Evolutionary conservation across 139 green algal genomes (phyloP).

Genomic region (Bryopsis sp.): DNA sequence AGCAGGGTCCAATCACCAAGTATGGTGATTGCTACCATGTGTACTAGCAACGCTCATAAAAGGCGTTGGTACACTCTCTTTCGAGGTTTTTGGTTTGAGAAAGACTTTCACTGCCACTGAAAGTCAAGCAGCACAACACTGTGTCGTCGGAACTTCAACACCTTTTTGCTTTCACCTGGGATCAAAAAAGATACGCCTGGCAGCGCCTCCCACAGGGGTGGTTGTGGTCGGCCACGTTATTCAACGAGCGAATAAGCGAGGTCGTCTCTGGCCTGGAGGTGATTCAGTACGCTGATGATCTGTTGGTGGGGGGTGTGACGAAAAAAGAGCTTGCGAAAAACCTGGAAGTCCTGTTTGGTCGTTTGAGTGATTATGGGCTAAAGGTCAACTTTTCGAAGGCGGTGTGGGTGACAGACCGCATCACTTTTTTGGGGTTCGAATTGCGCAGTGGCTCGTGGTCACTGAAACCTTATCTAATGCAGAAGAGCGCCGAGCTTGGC

Average conservation of each 20-base stretch:
- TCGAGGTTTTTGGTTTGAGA: too few species aligned
- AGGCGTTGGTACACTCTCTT: too few species aligned
- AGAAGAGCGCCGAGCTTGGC: not conserved
- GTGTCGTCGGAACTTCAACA: not conserved
- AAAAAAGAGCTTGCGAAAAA: not conserved
- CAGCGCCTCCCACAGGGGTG: conserved; percentile 13
- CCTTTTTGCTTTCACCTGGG: conserved; percentile 10
- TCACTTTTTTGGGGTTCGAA: conserved; percentile 13
- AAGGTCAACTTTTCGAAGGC: conserved; percentile 18
- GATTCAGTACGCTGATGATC: conserved; percentile 10
- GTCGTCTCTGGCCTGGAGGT: conserved; percentile 1
- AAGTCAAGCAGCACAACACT: too few species aligned
- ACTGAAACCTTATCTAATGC: not conserved
- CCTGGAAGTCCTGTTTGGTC: not conserved
- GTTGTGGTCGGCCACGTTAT: conserved; percentile 10
- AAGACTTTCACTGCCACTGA: too few species aligned
- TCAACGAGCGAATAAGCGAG: conserved; percentile 10
- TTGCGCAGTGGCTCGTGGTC: not conserved
- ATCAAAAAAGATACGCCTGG: not conserved
- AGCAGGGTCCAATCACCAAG: too few species aligned
- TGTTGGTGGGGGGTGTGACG: conserved; percentile 10
- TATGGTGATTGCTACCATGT: too few species aligned
- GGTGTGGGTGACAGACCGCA: not conserved
- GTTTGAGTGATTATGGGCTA: conserved; percentile 2
- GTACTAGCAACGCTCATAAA: too few species aligned